Base-by-base conservation (phyloP, 345 rosid genomes). In the Dipteronia dyeriana region DNA sequence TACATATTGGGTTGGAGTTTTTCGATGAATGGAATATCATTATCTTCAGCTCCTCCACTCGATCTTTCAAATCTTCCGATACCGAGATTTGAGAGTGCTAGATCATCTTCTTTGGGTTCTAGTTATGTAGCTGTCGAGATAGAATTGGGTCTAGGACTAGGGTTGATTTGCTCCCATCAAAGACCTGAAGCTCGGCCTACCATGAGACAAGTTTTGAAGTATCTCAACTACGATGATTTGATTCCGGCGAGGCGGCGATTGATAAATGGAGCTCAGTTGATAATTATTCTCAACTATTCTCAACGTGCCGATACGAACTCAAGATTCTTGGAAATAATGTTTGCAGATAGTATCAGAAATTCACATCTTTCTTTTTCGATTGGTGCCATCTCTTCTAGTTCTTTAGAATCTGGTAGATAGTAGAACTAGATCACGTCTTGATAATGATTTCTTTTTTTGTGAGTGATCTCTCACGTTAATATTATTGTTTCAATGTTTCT, bases 1-100 rank as follows among this genome's bases (percentile, higher is more conserved):
- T 91, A 85, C 79, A 79, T 95, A 22, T 74, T 89, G 49, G 97
- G 94, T 23, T 95, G 97, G 98, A 93, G 97, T 79, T 93, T 93
- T 68, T 43, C 86, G 1, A 60, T 82, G 51, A 73, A 82, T 39
- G 91, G 89, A 70, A n/a, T n/a, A n/a, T n/a, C n/a, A n/a, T n/a
- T n/a, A n/a, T n/a, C n/a, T n/a, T 9, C 20, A 1, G 86, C 88
- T 0, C 84, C 86, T 4, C 7, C n/a, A 14, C 92, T 95, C 41
- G 3, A 91, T 60, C 34, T 76, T 60, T 78, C 89, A 9, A 39
- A 0, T 6, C 90, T 95, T 74, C 92, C 95, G 7, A 7, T 19
- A 0, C 86, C 86, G 0, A 86, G 88, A 0, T 65, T 10, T 2
- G 82, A 84, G 23, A 64, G 68, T 20, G 70, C 23, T 9, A 49